Evolutionary conservation across 2,329 filamentous ascomycete species (phyloP), one percentile per base, ranked within the genome.

Genomic region (Cordyceps fumosorosea): DNA sequence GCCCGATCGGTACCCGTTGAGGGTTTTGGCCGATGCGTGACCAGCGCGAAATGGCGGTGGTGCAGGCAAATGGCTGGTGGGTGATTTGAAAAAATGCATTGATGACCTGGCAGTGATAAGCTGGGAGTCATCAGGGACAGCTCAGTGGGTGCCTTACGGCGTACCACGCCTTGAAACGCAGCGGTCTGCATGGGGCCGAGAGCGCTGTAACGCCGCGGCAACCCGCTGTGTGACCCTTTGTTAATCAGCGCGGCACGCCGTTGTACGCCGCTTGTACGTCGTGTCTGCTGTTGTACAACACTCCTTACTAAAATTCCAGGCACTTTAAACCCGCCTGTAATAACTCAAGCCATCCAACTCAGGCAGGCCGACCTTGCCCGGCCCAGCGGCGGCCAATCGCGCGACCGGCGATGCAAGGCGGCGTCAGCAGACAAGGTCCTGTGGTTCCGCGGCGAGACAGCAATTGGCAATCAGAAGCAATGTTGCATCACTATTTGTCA

Each of bases 1-100:
- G 47, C 57, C 57, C 47, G 34, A 58, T 58, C 56, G 56, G 45
- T 51, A 34, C 34, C 56, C 34, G 22, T 51, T 51, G 32, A 58
- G 47, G 56, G 16, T 29, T 58, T 42, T 45, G 18, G 3, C 32
- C 16, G 45, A 18, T 53, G 57, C 57, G 57, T 60, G 48, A 60
- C 57, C 50, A 52, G 56, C 11, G 22, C 42, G 47, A 50, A 45
- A 10, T 37, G 42, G 45, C 12, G 32, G 32, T 37, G 29, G 32
- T 52, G 51, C 18, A 47, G n/a, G 18, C 16, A 44, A 26, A 22
- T 45, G 45, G 45, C 45, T 14, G 53, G 24, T 14, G 24, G 24
- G 45, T 50, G 56, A 58, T n/a, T 6, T 51, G 50, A 58, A 37
- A 37, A 37, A 37, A 37, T 11, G 34, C 34, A 32, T 7, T 42